Percentiles rank a stretch among this genome's conserved stretches.
phyloP scores from a whole-genome alignment of 2,329 filamentous ascomycete species.

The Mycocentrospora acerina region DNA sequence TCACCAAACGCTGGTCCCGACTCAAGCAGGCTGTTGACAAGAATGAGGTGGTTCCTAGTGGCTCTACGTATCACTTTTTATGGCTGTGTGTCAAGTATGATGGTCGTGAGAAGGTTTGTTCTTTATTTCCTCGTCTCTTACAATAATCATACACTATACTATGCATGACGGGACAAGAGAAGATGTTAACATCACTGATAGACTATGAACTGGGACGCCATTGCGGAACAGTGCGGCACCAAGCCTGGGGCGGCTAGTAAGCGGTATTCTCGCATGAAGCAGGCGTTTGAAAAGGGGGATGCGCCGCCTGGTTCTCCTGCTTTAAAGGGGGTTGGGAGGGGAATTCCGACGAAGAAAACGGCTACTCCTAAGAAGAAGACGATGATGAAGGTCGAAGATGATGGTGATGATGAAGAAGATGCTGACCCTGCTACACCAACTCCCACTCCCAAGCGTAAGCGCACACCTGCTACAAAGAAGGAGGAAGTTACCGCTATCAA shows the following conservation, averaged over 20 bases:
- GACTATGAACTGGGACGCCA: slow-evolving; percentile 29
- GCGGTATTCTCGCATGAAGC: slow-evolving; percentile 37
- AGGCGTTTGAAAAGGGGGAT: slow-evolving; percentile 25
- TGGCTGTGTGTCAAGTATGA: slow-evolving; percentile 35
- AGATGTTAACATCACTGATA: slow-evolving; percentile 1
- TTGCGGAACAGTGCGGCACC: slow-evolving; percentile 28
- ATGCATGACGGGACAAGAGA: too few relatives aligned
- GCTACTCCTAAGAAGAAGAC: slow-evolving; percentile 6
- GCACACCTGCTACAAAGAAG: slow-evolving; percentile 9
- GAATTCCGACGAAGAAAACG: slow-evolving; percentile 6
- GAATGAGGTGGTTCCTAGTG: slow-evolving; percentile 15
- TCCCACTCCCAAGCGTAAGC: slow-evolving; percentile 24
- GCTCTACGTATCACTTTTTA: slow-evolving; percentile 22
- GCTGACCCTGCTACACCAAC: neutral
- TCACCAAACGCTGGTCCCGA: slow-evolving; percentile 37
- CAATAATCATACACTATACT: too few relatives aligned
- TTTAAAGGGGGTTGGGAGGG: slow-evolving; percentile 2
- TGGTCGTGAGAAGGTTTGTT: slow-evolving; percentile 22
- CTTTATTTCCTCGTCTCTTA: too few relatives aligned
- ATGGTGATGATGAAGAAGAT: neutral
- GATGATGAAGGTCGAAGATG: neutral
- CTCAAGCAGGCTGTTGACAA: slow-evolving; percentile 29
- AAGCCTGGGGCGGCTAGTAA: slow-evolving; percentile 35
- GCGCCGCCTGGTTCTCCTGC: slow-evolving; percentile 4
- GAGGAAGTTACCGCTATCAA: neutral